phyloP scores from a whole-genome alignment of 116 monocot genomes.

The Dioscorea cayenensis region DNA sequence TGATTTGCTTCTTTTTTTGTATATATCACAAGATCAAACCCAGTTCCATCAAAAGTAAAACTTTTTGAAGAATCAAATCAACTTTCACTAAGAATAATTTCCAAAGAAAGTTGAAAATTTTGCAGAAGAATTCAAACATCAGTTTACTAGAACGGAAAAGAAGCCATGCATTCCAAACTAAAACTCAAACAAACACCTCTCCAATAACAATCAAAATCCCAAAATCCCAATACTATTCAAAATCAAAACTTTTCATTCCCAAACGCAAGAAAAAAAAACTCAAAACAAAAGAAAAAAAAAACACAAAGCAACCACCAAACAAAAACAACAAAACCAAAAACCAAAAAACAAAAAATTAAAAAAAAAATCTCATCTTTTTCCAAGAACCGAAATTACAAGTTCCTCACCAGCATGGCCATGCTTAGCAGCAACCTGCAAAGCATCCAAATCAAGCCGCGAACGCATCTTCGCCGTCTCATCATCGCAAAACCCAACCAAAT shows the following conservation, averaged over 20 bases:
- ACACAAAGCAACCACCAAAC: neutral
- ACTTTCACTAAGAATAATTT: too few species aligned
- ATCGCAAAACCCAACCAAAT: conserved; percentile 45
- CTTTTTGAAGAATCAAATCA: neutral
- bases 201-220: neutral
- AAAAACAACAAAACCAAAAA: neutral
- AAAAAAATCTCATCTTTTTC: neutral
- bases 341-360: too few species aligned
- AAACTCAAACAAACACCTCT: neutral
- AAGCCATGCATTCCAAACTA: too few species aligned
- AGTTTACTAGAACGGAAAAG: neutral
- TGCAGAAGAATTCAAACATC: too few species aligned
- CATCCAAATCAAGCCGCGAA: conserved; percentile 62
- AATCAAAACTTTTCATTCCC: neutral
- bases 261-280: neutral
- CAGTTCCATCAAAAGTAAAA: neutral
- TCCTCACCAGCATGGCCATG: conserved; percentile 65
- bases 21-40: neutral
- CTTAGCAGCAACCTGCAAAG: conserved; percentile 84
- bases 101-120: too few species aligned
- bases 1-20: neutral
- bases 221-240: neutral
- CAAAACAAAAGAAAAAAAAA: neutral
- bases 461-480: conserved; percentile 43
- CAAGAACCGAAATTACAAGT: neutral